Conservation (phyloP, 805 yeast genomes). For the Scheffersomyces ergatensis region DNA sequence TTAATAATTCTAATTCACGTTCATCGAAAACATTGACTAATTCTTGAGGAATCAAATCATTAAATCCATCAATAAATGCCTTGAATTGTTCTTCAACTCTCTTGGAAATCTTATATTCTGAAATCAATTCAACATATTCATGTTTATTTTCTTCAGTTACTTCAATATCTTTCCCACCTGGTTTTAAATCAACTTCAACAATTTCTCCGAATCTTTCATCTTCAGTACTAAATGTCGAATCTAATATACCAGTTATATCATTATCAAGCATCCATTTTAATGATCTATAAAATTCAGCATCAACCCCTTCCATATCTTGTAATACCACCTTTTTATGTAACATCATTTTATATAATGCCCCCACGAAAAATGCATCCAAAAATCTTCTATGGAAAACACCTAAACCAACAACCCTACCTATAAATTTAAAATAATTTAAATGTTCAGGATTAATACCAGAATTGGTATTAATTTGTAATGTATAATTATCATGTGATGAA, state of each 20-base stretch:
- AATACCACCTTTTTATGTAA: slow-evolving; percentile 89
- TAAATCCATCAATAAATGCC: slow-evolving; percentile 96
- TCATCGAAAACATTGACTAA: slow-evolving; percentile 95
- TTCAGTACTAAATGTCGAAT: slow-evolving; percentile 81
- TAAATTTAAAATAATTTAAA: slow-evolving; percentile 94
- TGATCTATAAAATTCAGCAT: slow-evolving; percentile 92
- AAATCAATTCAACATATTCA: slow-evolving; percentile 90
- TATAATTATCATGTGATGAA: slow-evolving; percentile 96
- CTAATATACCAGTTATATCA: slow-evolving; percentile 80
- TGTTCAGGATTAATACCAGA: slow-evolving; percentile 97
- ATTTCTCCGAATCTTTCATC: slow-evolving; percentile 96
- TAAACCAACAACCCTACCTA: slow-evolving; percentile 96
- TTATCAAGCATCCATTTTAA: slow-evolving; percentile 95
- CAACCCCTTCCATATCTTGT: slow-evolving; percentile 98
- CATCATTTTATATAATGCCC: slow-evolving; percentile 98
- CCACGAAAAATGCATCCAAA: slow-evolving; percentile 96
- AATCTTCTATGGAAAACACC: slow-evolving; percentile 98
- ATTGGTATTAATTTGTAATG: slow-evolving; percentile 96
- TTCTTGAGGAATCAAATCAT: slow-evolving; percentile 96
- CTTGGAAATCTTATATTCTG: slow-evolving; percentile 93
- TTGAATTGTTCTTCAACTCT: slow-evolving; percentile 95
- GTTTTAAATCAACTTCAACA: slow-evolving; percentile 85
- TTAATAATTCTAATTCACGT: slow-evolving; percentile 91
- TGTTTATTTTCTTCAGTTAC: slow-evolving; percentile 93
- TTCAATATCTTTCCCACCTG: slow-evolving; percentile 82